Percentiles rank a stretch among this genome's conserved stretches.
These are phyloP conservation scores for Elongisporangium prolatum DNA, from an alignment of 352 stramenopile species.

Conservation along the genomic window DNA sequence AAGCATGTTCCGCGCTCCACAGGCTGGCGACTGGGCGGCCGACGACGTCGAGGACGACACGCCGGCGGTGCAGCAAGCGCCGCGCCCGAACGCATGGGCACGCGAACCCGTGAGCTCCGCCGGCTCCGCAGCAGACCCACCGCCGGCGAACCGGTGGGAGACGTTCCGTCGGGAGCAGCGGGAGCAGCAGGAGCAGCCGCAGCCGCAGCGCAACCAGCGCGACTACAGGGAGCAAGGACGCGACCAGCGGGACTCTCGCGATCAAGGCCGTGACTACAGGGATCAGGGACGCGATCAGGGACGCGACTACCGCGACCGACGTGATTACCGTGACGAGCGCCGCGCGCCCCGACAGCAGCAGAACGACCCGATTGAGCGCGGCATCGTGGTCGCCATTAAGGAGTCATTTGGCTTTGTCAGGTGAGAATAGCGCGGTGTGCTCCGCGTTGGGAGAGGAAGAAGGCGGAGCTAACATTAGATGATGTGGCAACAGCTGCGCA, in stretches of 20 bases:
- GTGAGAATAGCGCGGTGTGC: constrained; percentile 7
- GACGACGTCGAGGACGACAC: constrained; percentile 50
- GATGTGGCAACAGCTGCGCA: constrained; percentile 21
- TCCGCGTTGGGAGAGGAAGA: not conserved
- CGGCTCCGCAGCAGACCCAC: not conserved
- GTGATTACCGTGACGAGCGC: constrained; percentile 9
- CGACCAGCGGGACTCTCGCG: constrained; percentile 1
- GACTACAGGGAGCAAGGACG: not conserved
- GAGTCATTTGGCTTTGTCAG: constrained; percentile 57
- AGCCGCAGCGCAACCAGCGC: not conserved
- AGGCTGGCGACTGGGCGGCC: constrained; percentile 68
- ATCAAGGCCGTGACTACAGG: constrained; percentile 3
- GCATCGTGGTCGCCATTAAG: constrained; percentile 41
- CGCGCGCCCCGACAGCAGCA: constrained; percentile 16
- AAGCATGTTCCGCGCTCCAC: constrained; percentile 65
- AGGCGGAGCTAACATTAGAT: constrained; percentile 5
- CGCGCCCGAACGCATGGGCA: not conserved
- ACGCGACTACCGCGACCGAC: constrained; percentile 17
- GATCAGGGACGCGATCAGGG: constrained; percentile 6
- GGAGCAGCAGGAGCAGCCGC: not conserved
- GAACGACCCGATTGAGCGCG: constrained; percentile 21
- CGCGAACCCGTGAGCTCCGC: constrained; percentile 5
- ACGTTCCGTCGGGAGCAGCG: not conserved
- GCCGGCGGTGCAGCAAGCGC: constrained; percentile 1
- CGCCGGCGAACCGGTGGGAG: not conserved